phyloP scores from a whole-genome alignment of 140 eudicot species.

The Senecio squalidus region DNA sequence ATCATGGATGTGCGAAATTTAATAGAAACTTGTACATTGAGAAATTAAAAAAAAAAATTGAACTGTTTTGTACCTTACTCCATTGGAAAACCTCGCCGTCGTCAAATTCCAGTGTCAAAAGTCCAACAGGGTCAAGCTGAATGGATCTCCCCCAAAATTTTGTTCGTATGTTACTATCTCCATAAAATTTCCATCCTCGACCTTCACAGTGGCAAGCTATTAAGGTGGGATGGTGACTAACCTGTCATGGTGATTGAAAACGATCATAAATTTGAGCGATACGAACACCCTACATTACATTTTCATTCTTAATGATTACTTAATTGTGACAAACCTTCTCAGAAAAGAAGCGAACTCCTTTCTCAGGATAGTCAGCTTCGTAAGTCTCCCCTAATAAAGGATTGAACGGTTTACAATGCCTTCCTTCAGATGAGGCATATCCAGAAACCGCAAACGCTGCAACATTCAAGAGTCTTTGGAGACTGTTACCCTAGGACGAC shows the following conservation, averaged over 20 bases:
- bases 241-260: slow-evolving; percentile 29
- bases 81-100: slow-evolving; percentile 70
- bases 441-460: slow-evolving; percentile 72
- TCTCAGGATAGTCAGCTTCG: slow-evolving; percentile 68
- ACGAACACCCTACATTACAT: background rate
- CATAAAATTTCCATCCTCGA: slow-evolving; percentile 67
- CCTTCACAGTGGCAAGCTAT: slow-evolving; percentile 72
- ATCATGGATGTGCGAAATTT: background rate
- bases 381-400: slow-evolving; percentile 61
- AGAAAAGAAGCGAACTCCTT: slow-evolving; percentile 52
- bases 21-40: background rate
- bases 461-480: slow-evolving; percentile 50
- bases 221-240: slow-evolving; percentile 60
- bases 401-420: slow-evolving; percentile 60
- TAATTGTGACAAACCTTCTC: slow-evolving; percentile 36
- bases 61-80: slow-evolving; percentile 46
- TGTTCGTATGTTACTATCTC: slow-evolving; percentile 50
- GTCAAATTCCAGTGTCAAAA: slow-evolving; percentile 51
- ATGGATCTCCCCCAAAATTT: slow-evolving; percentile 67
- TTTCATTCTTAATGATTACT: background rate
- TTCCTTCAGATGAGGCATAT: slow-evolving; percentile 55
- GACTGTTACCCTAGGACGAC: slow-evolving; percentile 50
- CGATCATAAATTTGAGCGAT: background rate
- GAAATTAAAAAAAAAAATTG: background rate
- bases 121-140: slow-evolving; percentile 65